Evolutionary conservation across 768 basidiomycete genomes (phyloP), one percentile per base, ranked within the genome.

Genomic region (Lentinula detonsa): DNA sequence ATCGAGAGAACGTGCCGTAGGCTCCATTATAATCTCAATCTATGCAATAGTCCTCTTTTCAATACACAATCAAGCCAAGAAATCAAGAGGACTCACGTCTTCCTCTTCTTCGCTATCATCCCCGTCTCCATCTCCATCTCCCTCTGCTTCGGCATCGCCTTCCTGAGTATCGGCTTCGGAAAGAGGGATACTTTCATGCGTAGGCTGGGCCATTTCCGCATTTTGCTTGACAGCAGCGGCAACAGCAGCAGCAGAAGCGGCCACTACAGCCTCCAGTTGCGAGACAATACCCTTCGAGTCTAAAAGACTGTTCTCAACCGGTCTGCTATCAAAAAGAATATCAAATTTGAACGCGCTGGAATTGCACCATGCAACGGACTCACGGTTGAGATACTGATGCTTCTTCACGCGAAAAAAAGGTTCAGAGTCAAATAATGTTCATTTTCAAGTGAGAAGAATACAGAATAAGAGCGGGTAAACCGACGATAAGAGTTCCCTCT

Each of bases 11-110:
- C 85, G 86, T 16, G 84, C 72, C 8, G 85, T 77, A 2, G 85
- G 85, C 67, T 96, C 92, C 85, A 93, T 88, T 59, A 96, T 93
- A 65, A 96, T 90, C 76, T 96, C 94, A 64, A 96, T 80, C 70
- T 96, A 87, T 88, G 61, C 46, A 28, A 60, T 35, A 39, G 43
- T 59, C 23, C 15, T 6, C 18, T 21, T 45, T 69, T 53, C 66
- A 49, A 42, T 39, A 28, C 15, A n/a, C 35, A 43, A 53, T 35
- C 11, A 33, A 49, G 8, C 1, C n/a, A 37, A 15, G 39, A 8
- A 62, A 58, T 33, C 31, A 42, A 33, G 7, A 4, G 23, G 13
- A 58, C 75, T 45, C 75, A 78, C 7, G 71, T 80, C 74, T 66
- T 79, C 81, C 9, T 75, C 75, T 0, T 80, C 57, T 73, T 81